These are phyloP conservation scores for Blastobotrys robertii DNA, from an alignment of 805 yeast genomes.

Conservation along the genomic window DNA sequence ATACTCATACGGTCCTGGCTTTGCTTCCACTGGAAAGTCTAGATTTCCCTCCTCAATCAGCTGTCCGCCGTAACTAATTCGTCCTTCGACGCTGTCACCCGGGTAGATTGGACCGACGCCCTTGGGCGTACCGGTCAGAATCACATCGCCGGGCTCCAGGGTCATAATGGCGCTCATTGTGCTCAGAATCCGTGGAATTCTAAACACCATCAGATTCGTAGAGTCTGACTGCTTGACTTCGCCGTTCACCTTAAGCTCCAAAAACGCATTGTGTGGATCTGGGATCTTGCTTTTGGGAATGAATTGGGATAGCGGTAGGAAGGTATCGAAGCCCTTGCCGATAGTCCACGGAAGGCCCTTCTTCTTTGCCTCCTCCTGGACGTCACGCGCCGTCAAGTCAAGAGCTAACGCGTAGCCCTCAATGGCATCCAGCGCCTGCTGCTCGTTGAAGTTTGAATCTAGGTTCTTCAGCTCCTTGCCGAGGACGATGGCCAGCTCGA, in stretches of 20 bases:
- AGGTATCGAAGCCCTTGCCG: constrained; percentile 95
- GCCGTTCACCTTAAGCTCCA: constrained; percentile 62
- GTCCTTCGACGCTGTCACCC: constrained; percentile 69
- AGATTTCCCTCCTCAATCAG: constrained; percentile 42
- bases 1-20: constrained; percentile 52
- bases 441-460: constrained; percentile 45
- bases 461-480: constrained; percentile 54
- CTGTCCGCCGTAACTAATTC: constrained; percentile 46
- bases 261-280: constrained; percentile 63
- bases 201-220: constrained; percentile 79
- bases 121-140: constrained; percentile 94
- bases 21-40: constrained; percentile 43
- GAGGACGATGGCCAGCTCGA: constrained; percentile 77
- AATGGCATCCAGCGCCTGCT: constrained; percentile 68
- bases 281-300: constrained; percentile 57
- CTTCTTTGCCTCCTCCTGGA: constrained; percentile 87
- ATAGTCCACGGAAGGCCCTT: constrained; percentile 96
- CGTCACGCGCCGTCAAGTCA: constrained; percentile 92
- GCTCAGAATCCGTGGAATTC: constrained; percentile 69
- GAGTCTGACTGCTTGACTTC: constrained; percentile 56
- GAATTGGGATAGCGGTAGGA: constrained; percentile 72
- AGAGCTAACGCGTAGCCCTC: constrained; percentile 84
- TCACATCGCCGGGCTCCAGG: constrained; percentile 78
- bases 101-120: constrained; percentile 84
- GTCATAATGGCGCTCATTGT: constrained; percentile 87